phyloP scores from a whole-genome alignment of 306 rosid species.

The Senna siamea region DNA sequence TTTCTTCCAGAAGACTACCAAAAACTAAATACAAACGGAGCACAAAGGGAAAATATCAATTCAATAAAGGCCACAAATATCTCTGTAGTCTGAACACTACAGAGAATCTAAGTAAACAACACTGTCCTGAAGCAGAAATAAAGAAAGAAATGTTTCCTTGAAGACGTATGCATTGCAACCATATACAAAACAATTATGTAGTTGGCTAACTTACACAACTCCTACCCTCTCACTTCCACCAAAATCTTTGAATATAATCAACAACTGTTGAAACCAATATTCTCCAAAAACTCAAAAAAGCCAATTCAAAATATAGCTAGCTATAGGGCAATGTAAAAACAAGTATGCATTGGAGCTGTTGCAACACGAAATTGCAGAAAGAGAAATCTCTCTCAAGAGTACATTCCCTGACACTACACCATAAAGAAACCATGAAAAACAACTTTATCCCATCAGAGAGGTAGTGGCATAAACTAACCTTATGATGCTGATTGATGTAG shows the following conservation, averaged over 20 bases:
- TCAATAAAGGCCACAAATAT: background rate
- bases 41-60: background rate
- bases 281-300: background rate
- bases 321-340: background rate
- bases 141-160: background rate
- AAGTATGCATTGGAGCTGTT: background rate
- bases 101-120: background rate
- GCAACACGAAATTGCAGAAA: background rate
- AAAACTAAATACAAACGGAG: background rate
- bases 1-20: background rate
- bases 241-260: background rate
- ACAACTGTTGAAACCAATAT: background rate
- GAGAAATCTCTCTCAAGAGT: background rate
- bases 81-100: background rate
- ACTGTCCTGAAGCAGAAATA: background rate
- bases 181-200: background rate
- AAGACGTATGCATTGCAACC: background rate
- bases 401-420: background rate
- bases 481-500: background rate
- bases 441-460: background rate
- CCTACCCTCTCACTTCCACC: no score
- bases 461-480: background rate
- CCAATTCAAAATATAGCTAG: background rate
- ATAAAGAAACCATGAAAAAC: background rate
- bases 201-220: background rate